phyloP scores from a whole-genome alignment of 169 alveolate species.

The Amoebophrya sp. region DNA sequence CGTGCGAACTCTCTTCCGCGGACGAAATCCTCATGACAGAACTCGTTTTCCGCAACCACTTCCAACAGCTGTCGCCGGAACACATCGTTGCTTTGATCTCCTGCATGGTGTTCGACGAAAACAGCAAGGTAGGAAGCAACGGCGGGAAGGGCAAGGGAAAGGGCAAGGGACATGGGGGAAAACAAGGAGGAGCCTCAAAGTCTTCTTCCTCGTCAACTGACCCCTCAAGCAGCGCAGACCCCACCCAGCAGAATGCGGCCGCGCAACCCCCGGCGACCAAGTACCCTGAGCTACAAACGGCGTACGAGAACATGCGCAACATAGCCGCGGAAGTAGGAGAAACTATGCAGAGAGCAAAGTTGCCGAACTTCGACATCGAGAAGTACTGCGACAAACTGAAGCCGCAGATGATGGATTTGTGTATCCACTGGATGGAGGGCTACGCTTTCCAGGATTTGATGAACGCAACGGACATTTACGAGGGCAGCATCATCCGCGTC shows the following conservation, averaged over 20 bases:
- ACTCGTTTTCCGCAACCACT: constrained; percentile 79
- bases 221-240: neutral
- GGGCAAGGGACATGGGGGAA: neutral
- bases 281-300: neutral
- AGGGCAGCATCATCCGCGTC: constrained; percentile 73
- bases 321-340: constrained; percentile 23
- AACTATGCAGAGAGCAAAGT: neutral
- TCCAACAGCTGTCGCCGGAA: constrained; percentile 76
- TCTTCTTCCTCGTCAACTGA: neutral
- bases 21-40: constrained; percentile 96
- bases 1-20: constrained; percentile 96
- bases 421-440: constrained; percentile 93
- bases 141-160: neutral
- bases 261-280: neutral
- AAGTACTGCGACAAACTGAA: constrained; percentile 39
- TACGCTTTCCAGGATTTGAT: constrained; percentile 85
- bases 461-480: constrained; percentile 86
- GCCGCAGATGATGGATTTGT: constrained; percentile 57
- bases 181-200: constrained; percentile 1
- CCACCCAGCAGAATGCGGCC: neutral
- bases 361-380: neutral
- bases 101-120: constrained; percentile 75
- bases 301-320: constrained; percentile 34
- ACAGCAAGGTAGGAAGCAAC: neutral
- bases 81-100: constrained; percentile 77